These are phyloP conservation scores for Pterocarpus santalinus DNA, from an alignment of 306 rosid species.

Conservation along the genomic window DNA sequence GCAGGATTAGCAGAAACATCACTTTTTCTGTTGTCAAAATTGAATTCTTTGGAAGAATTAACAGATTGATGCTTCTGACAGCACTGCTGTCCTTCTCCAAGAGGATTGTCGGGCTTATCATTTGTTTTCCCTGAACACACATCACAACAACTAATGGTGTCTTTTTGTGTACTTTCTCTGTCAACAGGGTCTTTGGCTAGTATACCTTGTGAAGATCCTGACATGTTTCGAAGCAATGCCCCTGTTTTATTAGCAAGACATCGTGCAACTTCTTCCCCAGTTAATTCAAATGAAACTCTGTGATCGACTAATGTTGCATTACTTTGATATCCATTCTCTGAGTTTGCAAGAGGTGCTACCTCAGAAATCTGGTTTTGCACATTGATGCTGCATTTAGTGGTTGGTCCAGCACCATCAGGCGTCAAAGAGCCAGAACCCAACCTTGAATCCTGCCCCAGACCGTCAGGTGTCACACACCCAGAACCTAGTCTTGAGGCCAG, in stretches of 20 bases:
- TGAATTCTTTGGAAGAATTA: conserved; percentile 83
- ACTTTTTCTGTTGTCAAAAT: conserved; percentile 80
- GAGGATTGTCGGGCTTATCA: conserved; percentile 50
- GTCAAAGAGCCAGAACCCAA: conserved; percentile 71
- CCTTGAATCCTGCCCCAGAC: conserved; percentile 76
- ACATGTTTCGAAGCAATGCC: conserved; percentile 55
- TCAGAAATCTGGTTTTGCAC: conserved; percentile 61
- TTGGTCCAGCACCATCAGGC: conserved; percentile 70
- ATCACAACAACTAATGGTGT: conserved; percentile 45
- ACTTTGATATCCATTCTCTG: conserved; percentile 63
- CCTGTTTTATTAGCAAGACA: conserved; percentile 84
- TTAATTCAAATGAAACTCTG: conserved; percentile 94
- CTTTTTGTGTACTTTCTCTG: conserved; percentile 53
- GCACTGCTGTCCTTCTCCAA: conserved; percentile 62
- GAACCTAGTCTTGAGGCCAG: conserved; percentile 79
- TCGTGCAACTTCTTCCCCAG: conserved; percentile 92
- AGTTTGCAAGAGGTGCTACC: conserved; percentile 66
- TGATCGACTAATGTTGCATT: conserved; percentile 65
- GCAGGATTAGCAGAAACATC: conserved; percentile 60
- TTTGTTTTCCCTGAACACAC: conserved; percentile 51
- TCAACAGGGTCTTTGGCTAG: conserved; percentile 56
- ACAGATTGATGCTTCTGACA: conserved; percentile 72
- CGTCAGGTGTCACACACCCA: conserved; percentile 89
- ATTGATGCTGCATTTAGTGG: conserved; percentile 47
- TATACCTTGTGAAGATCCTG: conserved; percentile 65